Evolutionary conservation across 2,329 filamentous ascomycete species (phyloP).

Genomic region (Nothophaeocryptopus gaeumannii): DNA sequence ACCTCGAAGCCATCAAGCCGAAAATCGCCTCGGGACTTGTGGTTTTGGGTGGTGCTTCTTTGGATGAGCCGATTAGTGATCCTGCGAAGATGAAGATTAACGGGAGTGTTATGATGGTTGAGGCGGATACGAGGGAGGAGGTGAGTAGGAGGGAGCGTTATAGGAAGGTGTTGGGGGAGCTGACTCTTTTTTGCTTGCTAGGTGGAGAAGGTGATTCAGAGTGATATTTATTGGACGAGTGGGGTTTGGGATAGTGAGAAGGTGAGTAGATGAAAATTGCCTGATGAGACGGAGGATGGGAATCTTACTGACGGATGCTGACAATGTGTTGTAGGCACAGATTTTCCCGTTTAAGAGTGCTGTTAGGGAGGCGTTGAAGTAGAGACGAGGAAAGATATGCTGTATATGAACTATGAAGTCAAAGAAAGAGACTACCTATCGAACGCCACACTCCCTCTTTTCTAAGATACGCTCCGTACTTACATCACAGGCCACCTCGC

Average conservation of each 20-base stretch:
- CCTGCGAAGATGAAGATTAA: conserved; percentile 66
- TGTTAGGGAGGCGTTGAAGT: conserved; percentile 42
- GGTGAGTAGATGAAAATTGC: too few species aligned
- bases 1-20: conserved; percentile 57
- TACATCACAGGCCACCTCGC: conserved; percentile 38
- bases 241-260: conserved; percentile 73
- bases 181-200: too few species aligned
- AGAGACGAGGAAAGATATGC: background rate
- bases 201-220: conserved; percentile 54
- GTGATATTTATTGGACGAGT: conserved; percentile 67
- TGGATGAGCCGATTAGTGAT: conserved; percentile 63
- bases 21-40: conserved; percentile 54
- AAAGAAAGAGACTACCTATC: too few species aligned
- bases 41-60: conserved; percentile 67
- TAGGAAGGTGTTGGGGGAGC: too few species aligned
- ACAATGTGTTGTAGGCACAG: conserved; percentile 33
- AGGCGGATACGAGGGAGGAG: conserved; percentile 67
- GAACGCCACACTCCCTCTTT: too few species aligned
- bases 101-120: conserved; percentile 67
- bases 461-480: too few species aligned
- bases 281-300: too few species aligned
- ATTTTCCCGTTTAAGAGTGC: conserved; percentile 51
- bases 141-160: conserved; percentile 43
- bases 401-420: too few species aligned
- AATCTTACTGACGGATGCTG: conserved; percentile 9